These are phyloP conservation scores for Lomentospora prolificans DNA, from an alignment of 2,329 filamentous ascomycete genomes.

Conservation along the genomic window DNA sequence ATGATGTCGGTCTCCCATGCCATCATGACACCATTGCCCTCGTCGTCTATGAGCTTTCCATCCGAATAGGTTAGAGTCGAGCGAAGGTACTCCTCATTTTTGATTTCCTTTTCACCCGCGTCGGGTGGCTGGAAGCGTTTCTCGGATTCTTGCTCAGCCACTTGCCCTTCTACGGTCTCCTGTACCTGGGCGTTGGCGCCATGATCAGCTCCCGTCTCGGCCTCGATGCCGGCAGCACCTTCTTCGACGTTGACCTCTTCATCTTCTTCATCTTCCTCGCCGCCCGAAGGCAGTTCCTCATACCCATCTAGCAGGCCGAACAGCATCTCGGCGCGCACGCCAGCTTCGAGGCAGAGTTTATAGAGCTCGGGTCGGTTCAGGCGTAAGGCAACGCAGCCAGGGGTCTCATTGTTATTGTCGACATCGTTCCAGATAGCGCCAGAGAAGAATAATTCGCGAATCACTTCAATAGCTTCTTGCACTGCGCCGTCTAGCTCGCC, in stretches of 20 bases:
- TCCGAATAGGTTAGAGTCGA: constrained; percentile 55
- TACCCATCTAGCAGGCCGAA: constrained; percentile 77
- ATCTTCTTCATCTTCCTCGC: constrained; percentile 36
- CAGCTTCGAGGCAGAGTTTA: constrained; percentile 75
- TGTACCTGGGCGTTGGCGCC: constrained; percentile 20
- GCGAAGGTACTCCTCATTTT: constrained; percentile 58
- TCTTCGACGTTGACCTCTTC: constrained; percentile 19
- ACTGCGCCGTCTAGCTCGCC: constrained; percentile 32
- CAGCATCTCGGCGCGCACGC: constrained; percentile 80
- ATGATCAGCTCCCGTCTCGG: constrained; percentile 18
- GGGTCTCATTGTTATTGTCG: constrained; percentile 77
- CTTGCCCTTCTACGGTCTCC: constrained; percentile 11
- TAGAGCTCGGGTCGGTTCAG: constrained; percentile 66
- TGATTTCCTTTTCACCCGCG: constrained; percentile 37
- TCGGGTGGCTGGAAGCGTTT: constrained; percentile 23
- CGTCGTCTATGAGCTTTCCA: constrained; percentile 61
- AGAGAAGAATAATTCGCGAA: constrained; percentile 70
- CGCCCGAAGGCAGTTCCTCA: constrained; percentile 53
- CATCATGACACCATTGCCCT: constrained; percentile 88
- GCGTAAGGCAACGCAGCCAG: constrained; percentile 71
- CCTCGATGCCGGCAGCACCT: constrained; percentile 16
- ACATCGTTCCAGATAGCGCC: constrained; percentile 98
- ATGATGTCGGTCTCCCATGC: constrained; percentile 84
- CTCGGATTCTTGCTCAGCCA: constrained; percentile 5
- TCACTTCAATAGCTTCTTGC: constrained; percentile 54